phyloP scores from a whole-genome alignment of 1,284 basidiomycete species.

The Termitomyces sp. region DNA sequence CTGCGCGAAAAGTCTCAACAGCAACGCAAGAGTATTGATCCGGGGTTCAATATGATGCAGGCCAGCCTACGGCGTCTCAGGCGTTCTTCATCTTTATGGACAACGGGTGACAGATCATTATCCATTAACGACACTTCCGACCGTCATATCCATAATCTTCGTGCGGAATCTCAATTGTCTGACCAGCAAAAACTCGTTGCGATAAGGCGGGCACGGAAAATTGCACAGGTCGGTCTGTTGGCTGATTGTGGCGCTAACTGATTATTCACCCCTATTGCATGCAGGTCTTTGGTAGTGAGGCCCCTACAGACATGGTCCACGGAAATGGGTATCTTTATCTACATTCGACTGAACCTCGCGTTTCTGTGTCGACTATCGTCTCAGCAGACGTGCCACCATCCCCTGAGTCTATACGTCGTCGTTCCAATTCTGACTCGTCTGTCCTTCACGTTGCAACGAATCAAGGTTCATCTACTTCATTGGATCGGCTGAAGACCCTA shows the following conservation, averaged over 20 bases:
- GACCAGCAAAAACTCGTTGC: constrained; percentile 11
- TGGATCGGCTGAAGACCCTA: neutral
- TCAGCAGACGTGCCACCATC: constrained; percentile 7
- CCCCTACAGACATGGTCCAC: constrained; percentile 8
- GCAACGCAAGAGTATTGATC: constrained; percentile 13
- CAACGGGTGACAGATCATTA: neutral
- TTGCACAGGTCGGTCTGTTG: constrained; percentile 9
- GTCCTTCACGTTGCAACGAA: neutral
- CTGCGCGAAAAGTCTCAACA: neutral
- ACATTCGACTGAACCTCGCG: constrained; percentile 3
- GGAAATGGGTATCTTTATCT: neutral
- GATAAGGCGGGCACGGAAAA: constrained; percentile 15
- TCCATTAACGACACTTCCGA: constrained; percentile 1
- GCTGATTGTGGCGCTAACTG: neutral
- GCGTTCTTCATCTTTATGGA: constrained; percentile 14
- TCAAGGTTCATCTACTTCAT: constrained; percentile 3
- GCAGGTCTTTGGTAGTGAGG: constrained; percentile 18
- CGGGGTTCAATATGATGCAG: constrained; percentile 12
- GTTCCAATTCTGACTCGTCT: constrained; percentile 12
- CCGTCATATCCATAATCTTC: constrained; percentile 4
- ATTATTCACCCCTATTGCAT: neutral
- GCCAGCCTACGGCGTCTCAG: constrained; percentile 14
- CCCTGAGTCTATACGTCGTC: constrained; percentile 1
- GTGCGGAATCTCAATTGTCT: constrained; percentile 13
- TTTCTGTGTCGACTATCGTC: constrained; percentile 9